A percentile compares a stretch with the other conserved stretches of the same genome.
Evolutionary conservation across 495 filamentous ascomycete species (phyloP).

Genomic region (Penicillium soppii): DNA sequence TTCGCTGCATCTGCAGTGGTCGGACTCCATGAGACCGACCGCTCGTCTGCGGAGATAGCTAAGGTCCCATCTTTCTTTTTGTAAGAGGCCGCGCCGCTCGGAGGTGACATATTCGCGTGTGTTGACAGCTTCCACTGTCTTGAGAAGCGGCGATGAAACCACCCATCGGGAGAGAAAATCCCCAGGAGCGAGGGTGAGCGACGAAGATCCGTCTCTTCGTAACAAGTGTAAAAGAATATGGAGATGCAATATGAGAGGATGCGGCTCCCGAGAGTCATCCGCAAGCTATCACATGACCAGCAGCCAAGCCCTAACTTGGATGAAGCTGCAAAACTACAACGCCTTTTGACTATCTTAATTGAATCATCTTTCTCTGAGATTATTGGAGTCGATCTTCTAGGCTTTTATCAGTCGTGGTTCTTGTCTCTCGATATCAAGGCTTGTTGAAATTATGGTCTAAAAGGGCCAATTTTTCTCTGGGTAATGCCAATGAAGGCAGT

Average conservation of each 20-base stretch:
- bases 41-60: slow-evolving; percentile 64
- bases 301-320: slow-evolving; percentile 2
- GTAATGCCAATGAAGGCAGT: too few species aligned
- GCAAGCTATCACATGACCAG: slow-evolving; percentile 16
- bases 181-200: slow-evolving; percentile 18
- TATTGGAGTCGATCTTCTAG: too few species aligned
- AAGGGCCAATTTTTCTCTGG: too few species aligned
- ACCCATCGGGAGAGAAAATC: slow-evolving; percentile 44
- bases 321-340: too few species aligned
- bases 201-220: slow-evolving; percentile 30
- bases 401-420: too few species aligned
- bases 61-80: slow-evolving; percentile 96
- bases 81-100: slow-evolving; percentile 72
- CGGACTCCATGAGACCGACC: slow-evolving; percentile 78
- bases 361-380: too few species aligned
- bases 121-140: slow-evolving; percentile 47
- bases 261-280: slow-evolving; percentile 22
- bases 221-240: slow-evolving; percentile 8
- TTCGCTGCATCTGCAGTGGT: slow-evolving; percentile 47
- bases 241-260: slow-evolving; percentile 12
- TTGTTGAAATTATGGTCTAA: too few species aligned
- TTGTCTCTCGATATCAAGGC: too few species aligned
- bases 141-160: slow-evolving; percentile 34
- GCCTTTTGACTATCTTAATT: too few species aligned
- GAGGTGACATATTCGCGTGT: slow-evolving; percentile 52